Conservation (phyloP, 257 asterid species). For the Ophiorrhiza pumila region DNA sequence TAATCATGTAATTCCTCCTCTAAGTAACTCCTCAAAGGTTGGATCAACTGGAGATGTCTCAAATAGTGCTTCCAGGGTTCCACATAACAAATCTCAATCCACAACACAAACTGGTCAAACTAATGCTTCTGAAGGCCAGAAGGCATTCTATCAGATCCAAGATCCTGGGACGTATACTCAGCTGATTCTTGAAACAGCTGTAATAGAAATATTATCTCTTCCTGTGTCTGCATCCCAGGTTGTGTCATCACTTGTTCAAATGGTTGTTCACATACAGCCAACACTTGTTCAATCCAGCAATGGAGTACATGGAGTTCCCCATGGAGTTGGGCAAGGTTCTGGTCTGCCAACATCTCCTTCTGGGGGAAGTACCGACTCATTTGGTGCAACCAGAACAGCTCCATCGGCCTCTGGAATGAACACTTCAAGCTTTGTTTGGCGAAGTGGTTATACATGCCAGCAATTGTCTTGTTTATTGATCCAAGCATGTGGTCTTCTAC, state of each 20-base stretch:
- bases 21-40: constrained; percentile 55
- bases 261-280: constrained; percentile 93
- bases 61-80: constrained; percentile 41
- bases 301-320: constrained; percentile 54
- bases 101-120: constrained; percentile 59
- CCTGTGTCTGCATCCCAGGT: constrained; percentile 75
- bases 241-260: constrained; percentile 86
- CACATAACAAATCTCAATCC: constrained; percentile 51
- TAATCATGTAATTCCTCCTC: constrained; percentile 86
- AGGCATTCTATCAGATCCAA: constrained; percentile 88
- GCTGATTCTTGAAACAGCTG: constrained; percentile 94
- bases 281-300: constrained; percentile 88
- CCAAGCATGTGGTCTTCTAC: constrained; percentile 93
- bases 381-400: constrained; percentile 62
- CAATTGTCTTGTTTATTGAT: constrained; percentile 92
- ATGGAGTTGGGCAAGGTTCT: constrained; percentile 60
- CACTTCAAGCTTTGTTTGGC: constrained; percentile 72
- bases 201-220: constrained; percentile 88
- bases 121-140: constrained; percentile 63
- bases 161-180: constrained; percentile 97
- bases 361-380: constrained; percentile 93
- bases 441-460: constrained; percentile 93
- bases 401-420: constrained; percentile 63
- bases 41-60: constrained; percentile 58
- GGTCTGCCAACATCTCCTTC: constrained; percentile 96